These are phyloP conservation scores for Microbotryum violaceum DNA, from an alignment of 1,284 basidiomycete genomes.

Conservation along the genomic window DNA sequence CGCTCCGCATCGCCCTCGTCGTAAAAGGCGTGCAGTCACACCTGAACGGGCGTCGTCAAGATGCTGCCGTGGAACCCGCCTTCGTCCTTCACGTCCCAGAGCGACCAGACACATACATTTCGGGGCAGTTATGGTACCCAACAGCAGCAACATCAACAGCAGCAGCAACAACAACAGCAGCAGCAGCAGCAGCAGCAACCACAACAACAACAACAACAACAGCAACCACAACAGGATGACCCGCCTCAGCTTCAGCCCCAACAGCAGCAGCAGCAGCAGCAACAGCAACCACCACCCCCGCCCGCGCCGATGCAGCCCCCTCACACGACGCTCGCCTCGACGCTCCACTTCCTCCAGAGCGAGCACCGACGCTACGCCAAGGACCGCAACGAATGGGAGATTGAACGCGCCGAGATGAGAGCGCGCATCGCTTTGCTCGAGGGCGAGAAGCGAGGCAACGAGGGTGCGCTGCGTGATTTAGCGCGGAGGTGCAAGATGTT, in stretches of 20 bases:
- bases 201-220: background rate
- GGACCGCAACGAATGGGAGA: constrained; percentile 99
- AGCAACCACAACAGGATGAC: background rate
- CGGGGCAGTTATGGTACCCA: constrained; percentile 39
- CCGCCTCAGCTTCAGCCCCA: constrained; percentile 16
- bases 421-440: constrained; percentile 96
- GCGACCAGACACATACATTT: background rate
- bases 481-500: constrained; percentile 98
- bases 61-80: constrained; percentile 28
- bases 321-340: constrained; percentile 85
- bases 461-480: constrained; percentile 92
- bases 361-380: constrained; percentile 90
- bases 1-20: no score
- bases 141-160: constrained; percentile 43
- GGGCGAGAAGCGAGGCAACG: constrained; percentile 89
- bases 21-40: no score
- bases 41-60: background rate
- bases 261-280: constrained; percentile 49
- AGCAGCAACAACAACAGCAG: background rate
- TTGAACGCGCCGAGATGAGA: constrained; percentile 97
- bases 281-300: constrained; percentile 13
- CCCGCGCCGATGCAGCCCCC: constrained; percentile 12
- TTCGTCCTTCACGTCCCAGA: constrained; percentile 14
- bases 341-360: constrained; percentile 93
- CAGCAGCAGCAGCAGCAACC: constrained; percentile 46